A percentile compares a stretch with the other conserved stretches of the same genome.
phyloP scores from a whole-genome alignment of 305 asterid genomes.

The Plantago coronopus region DNA sequence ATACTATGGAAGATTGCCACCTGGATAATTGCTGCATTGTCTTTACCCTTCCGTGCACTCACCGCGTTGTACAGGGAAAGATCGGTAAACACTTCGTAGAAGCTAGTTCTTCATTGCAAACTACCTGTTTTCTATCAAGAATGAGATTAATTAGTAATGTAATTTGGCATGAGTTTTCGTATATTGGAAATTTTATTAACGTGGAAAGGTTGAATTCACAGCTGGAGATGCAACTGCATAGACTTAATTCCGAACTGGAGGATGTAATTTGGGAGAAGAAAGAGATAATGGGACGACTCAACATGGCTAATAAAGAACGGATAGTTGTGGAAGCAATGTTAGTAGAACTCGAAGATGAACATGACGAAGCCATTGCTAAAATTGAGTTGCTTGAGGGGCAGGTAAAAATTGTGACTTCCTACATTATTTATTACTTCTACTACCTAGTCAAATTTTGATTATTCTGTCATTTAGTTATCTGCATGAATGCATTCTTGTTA shows the following conservation, averaged over 20 bases:
- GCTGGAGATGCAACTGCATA: constrained; percentile 53
- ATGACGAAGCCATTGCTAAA: constrained; percentile 49
- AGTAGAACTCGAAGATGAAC: constrained; percentile 61
- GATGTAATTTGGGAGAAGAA: constrained; percentile 38
- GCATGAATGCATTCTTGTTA: too few species aligned
- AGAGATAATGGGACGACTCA: constrained; percentile 39
- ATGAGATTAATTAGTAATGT: too few species aligned
- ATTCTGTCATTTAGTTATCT: too few species aligned
- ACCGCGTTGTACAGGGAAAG: constrained; percentile 50
- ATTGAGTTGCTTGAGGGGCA: constrained; percentile 45
- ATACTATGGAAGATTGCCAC: constrained; percentile 36
- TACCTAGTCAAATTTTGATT: too few species aligned
- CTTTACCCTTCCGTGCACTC: constrained; percentile 49
- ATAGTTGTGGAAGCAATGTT: constrained; percentile 35
- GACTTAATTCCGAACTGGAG: constrained; percentile 44
- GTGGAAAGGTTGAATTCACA: constrained; percentile 30
- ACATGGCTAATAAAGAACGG: constrained; percentile 34
- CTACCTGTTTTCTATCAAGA: too few species aligned
- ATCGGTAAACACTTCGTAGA: constrained; percentile 34
- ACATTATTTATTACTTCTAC: too few species aligned
- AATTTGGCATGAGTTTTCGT: too few species aligned
- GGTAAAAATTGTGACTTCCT: constrained; percentile 29
- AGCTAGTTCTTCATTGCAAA: too few species aligned
- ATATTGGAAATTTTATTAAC: constrained; percentile 6
- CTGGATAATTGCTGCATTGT: constrained; percentile 33